Evolutionary conservation across 2,329 filamentous ascomycete genomes (phyloP).

Genomic region (Hymenoscyphus infarciens): DNA sequence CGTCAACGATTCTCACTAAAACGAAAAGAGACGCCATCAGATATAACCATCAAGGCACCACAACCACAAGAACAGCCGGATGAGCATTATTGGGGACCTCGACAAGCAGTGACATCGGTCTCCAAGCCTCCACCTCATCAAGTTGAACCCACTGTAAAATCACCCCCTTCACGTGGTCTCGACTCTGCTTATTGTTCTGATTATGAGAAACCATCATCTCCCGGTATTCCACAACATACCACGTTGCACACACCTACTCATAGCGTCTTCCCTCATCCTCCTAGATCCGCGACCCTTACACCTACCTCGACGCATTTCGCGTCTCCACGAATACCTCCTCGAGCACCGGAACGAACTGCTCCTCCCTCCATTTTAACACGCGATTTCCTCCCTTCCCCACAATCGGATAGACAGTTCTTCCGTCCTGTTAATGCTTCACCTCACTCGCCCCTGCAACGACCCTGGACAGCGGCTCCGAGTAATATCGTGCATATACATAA

Average conservation of each 20-base stretch:
- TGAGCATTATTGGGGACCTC: constrained; percentile 22
- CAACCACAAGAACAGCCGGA: constrained; percentile 7
- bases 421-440: constrained; percentile 60
- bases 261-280: constrained; percentile 11
- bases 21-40: constrained; percentile 24
- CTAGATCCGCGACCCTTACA: constrained; percentile 3
- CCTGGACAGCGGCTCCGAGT: constrained; percentile 33
- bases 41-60: constrained; percentile 17
- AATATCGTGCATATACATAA: constrained; percentile 28
- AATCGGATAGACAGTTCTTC: constrained; percentile 55
- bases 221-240: constrained; percentile 4
- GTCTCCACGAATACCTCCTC: constrained; percentile 15
- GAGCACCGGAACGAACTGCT: not conserved
- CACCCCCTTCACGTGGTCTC: constrained; percentile 32
- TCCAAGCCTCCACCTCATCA: constrained; percentile 11
- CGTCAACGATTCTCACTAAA: constrained; percentile 33
- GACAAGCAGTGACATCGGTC: constrained; percentile 17
- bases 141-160: constrained; percentile 18
- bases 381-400: constrained; percentile 36
- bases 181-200: constrained; percentile 35
- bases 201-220: constrained; percentile 29
- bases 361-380: constrained; percentile 17
- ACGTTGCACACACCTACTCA: constrained; percentile 5
- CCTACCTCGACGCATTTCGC: constrained; percentile 4
- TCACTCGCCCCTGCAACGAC: constrained; percentile 56